Percentiles rank a stretch among this genome's conserved stretches.
Evolutionary conservation across 2,329 filamentous ascomycete species (phyloP).

Genomic region (Fusarium anguioides): DNA sequence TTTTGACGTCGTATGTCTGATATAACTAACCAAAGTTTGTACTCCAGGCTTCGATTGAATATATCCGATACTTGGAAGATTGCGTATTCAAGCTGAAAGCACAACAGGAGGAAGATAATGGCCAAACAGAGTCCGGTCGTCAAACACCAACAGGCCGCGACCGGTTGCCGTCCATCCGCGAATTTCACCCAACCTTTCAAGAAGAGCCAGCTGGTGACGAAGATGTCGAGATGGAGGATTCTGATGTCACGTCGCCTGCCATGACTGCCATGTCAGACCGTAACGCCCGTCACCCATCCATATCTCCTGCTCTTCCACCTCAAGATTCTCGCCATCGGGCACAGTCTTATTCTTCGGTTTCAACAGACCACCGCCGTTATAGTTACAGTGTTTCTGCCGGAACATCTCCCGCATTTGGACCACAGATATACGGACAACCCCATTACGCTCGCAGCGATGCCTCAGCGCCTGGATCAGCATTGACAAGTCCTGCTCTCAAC

Average conservation of each 20-base stretch:
- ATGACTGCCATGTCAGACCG: constrained; percentile 51
- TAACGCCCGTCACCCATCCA: constrained; percentile 57
- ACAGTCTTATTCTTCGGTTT: constrained; percentile 66
- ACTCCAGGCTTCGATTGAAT: constrained; percentile 89
- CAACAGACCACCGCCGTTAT: constrained; percentile 62
- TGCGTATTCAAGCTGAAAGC: constrained; percentile 85
- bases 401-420: constrained; percentile 68
- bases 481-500: constrained; percentile 68
- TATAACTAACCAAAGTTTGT: constrained; percentile 16
- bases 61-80: constrained; percentile 91
- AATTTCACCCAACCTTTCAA: constrained; percentile 56
- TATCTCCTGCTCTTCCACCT: constrained; percentile 63
- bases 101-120: constrained; percentile 55
- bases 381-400: constrained; percentile 62
- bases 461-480: constrained; percentile 61
- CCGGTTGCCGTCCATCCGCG: constrained; percentile 52
- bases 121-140: constrained; percentile 43
- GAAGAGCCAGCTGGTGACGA: constrained; percentile 50
- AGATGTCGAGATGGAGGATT: constrained; percentile 72
- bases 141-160: constrained; percentile 44
- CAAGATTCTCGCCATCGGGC: constrained; percentile 59
- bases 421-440: constrained; percentile 51
- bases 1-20: neutral
- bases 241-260: constrained; percentile 61
- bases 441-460: constrained; percentile 55